A percentile compares a stretch with the other conserved stretches of the same genome.
phyloP scores from a whole-genome alignment of 2,329 filamentous ascomycete species.

The Fusarium sp. region DNA sequence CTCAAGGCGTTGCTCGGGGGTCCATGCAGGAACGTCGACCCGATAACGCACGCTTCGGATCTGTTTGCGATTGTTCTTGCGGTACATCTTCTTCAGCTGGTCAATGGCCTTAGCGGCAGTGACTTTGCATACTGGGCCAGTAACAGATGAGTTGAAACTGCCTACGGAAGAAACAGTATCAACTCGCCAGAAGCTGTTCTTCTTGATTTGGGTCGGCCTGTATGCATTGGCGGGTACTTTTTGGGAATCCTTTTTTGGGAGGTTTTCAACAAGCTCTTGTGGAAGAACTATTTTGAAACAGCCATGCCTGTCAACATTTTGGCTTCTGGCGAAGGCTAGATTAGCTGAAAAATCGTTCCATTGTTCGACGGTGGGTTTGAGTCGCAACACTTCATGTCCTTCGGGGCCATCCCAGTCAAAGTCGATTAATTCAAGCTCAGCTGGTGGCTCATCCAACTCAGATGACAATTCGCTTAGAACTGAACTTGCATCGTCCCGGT shows the following conservation, averaged over 20 bases:
- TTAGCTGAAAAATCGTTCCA: constrained; percentile 55
- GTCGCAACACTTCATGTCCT: constrained; percentile 50
- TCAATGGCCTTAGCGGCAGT: constrained; percentile 50
- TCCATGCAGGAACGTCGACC: constrained; percentile 57
- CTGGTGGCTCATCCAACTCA: constrained; percentile 31
- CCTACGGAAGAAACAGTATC: constrained; percentile 53
- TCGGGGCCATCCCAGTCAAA: constrained; percentile 51
- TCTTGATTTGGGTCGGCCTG: constrained; percentile 52
- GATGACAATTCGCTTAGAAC: constrained; percentile 42
- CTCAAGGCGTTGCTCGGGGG: constrained; percentile 50
- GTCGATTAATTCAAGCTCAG: constrained; percentile 50
- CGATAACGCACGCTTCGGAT: constrained; percentile 55
- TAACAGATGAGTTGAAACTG: constrained; percentile 48
- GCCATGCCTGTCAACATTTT: constrained; percentile 51
- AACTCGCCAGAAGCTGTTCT: constrained; percentile 55
- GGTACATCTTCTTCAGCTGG: constrained; percentile 53
- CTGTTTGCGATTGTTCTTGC: constrained; percentile 53
- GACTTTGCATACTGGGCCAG: constrained; percentile 43
- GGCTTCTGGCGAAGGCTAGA: constrained; percentile 50
- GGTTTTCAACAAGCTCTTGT: constrained; percentile 47
- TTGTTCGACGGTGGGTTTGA: constrained; percentile 53
- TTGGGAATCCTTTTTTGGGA: constrained; percentile 51
- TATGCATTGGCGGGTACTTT: constrained; percentile 54
- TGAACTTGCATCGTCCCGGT: constrained; percentile 42
- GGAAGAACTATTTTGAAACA: constrained; percentile 57